Conservation (phyloP, 2,329 filamentous ascomycete species). For the Colletotrichum limetticola region DNA sequence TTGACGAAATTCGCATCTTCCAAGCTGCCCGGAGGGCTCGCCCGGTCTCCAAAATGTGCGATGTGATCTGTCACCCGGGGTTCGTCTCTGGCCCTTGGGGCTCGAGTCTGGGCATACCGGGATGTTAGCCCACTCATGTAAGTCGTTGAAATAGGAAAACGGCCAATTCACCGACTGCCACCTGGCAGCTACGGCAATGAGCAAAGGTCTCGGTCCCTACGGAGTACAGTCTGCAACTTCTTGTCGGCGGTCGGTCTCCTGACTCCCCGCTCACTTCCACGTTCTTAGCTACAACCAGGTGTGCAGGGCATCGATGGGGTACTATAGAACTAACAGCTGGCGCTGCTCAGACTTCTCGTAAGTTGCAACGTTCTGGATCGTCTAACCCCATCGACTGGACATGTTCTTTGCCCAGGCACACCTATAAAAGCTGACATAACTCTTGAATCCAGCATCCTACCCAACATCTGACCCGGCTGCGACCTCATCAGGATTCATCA, state of each 20-base stretch:
- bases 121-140: constrained; percentile 23
- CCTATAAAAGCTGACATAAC: constrained; percentile 14
- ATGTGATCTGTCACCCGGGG: constrained; percentile 25
- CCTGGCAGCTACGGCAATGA: constrained; percentile 11
- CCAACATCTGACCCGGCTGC: constrained; percentile 9
- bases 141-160: constrained; percentile 31
- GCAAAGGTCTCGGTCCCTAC: not conserved
- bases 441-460: not conserved
- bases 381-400: not conserved
- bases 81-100: not conserved
- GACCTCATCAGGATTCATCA: not conserved
- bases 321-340: not conserved
- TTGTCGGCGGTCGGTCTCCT: not conserved
- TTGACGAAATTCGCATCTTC: not conserved
- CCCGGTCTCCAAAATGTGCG: not conserved
- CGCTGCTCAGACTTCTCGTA: not conserved
- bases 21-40: not conserved
- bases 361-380: not conserved
- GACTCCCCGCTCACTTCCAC: not conserved
- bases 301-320: not conserved
- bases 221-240: not conserved
- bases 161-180: constrained; percentile 28
- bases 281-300: not conserved
- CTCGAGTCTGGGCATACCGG: not conserved
- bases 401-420: not conserved